Evolutionary conservation across 2,329 filamentous ascomycete species (phyloP).

Genomic region (Alternaria rosae): DNA sequence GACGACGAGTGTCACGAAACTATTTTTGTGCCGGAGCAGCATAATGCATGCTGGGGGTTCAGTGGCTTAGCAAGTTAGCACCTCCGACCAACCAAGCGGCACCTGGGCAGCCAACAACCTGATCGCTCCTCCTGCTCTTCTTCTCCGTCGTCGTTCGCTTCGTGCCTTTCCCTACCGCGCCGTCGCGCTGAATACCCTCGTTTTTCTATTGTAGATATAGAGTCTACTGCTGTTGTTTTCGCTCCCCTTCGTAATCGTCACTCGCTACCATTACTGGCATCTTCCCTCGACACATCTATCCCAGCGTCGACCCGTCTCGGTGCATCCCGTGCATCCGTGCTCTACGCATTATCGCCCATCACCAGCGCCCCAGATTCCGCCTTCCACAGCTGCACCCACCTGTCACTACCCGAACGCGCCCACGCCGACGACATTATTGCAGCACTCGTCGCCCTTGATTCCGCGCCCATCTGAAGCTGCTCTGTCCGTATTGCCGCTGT

Average conservation of each 20-base stretch:
- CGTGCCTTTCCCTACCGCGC: conserved; percentile 15
- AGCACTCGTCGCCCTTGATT: not conserved
- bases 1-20: conserved; percentile 35
- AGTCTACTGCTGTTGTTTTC: not conserved
- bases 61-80: conserved; percentile 16
- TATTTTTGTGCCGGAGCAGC: conserved; percentile 35
- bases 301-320: conserved; percentile 13
- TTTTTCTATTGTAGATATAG: conserved; percentile 12
- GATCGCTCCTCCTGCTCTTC: conserved; percentile 10
- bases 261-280: conserved; percentile 18
- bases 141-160: conserved; percentile 19
- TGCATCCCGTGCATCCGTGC: conserved; percentile 27
- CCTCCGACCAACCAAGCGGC: conserved; percentile 13
- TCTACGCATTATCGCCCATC: conserved; percentile 17
- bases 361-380: conserved; percentile 5
- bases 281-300: not conserved
- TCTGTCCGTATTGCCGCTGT: conserved; percentile 22
- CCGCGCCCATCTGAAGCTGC: conserved; percentile 15
- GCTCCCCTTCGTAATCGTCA: conserved; percentile 6
- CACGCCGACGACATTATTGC: conserved; percentile 1
- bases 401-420: conserved; percentile 12
- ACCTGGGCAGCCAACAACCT: conserved; percentile 11
- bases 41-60: conserved; percentile 21
- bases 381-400: conserved; percentile 2
- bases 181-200: conserved; percentile 15